Evolutionary conservation across 2,329 filamentous ascomycete genomes (phyloP).

Genomic region (Dactylellina drechsleri): DNA sequence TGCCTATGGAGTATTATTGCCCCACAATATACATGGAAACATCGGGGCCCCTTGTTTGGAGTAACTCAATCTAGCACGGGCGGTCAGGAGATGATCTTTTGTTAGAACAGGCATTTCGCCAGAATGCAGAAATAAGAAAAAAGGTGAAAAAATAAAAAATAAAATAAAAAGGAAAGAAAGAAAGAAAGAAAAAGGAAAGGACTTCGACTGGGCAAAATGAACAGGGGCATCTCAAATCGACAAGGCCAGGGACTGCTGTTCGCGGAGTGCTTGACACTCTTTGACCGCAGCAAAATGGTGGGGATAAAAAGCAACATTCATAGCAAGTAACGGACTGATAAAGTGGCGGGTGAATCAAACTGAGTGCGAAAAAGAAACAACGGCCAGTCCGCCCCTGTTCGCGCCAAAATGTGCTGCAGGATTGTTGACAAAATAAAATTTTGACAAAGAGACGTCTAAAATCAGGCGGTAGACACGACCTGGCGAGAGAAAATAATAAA

Average conservation of each 20-base stretch:
- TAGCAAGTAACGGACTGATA: slow-evolving; percentile 36
- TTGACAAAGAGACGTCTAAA: slow-evolving; percentile 33
- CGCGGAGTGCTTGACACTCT: slow-evolving; percentile 8
- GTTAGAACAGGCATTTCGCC: slow-evolving; percentile 39
- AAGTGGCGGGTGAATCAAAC: slow-evolving; percentile 48
- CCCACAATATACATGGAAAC: slow-evolving; percentile 41
- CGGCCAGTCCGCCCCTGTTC: slow-evolving; percentile 19
- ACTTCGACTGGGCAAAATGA: slow-evolving; percentile 15
- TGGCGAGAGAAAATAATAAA: slow-evolving; percentile 17
- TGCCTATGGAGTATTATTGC: slow-evolving; percentile 36
- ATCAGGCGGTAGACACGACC: slow-evolving; percentile 45
- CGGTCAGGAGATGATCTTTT: slow-evolving; percentile 49
- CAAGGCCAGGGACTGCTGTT: slow-evolving; percentile 26
- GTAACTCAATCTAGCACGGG: slow-evolving; percentile 48
- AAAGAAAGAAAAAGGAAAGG: slow-evolving; percentile 9
- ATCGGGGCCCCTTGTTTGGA: slow-evolving; percentile 47
- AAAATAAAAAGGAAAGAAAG: slow-evolving; percentile 28
- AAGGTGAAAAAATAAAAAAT: slow-evolving; percentile 5
- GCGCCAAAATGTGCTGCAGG: slow-evolving; percentile 28
- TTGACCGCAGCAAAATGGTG: slow-evolving; percentile 52
- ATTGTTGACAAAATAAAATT: slow-evolving; percentile 47
- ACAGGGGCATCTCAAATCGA: slow-evolving; percentile 16
- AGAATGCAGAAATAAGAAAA: slow-evolving; percentile 26
- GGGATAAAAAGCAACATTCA: slow-evolving; percentile 46
- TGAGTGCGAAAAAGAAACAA: slow-evolving; percentile 33